Evolutionary conservation across 1,284 basidiomycete species (phyloP).

Genomic region (Athelia psychrophila): DNA sequence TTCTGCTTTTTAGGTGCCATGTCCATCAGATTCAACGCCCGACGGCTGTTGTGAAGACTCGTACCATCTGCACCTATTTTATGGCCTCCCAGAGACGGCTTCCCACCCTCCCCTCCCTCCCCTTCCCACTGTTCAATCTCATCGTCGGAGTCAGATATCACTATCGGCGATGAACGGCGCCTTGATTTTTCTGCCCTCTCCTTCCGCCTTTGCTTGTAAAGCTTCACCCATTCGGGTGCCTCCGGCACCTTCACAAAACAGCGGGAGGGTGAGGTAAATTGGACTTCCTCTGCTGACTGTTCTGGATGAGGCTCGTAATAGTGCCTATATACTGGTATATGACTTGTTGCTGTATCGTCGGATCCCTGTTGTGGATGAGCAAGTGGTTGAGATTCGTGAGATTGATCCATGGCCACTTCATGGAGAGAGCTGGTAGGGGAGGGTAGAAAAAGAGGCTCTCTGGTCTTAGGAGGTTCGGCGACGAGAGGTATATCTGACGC

Average conservation of each 20-base stretch:
- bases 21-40: background rate
- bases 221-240: constrained; percentile 23
- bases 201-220: constrained; percentile 6
- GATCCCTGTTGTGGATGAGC: too few relatives aligned
- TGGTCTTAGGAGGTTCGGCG: background rate
- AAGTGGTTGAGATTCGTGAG: background rate
- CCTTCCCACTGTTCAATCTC: background rate
- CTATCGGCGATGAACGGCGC: background rate
- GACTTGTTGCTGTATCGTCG: background rate
- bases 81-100: background rate
- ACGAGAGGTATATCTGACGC: background rate
- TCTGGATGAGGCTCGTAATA: too few relatives aligned
- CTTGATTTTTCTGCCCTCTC: constrained; percentile 5
- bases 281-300: too few relatives aligned
- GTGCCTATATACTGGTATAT: too few relatives aligned
- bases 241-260: constrained; percentile 16
- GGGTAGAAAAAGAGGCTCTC: constrained; percentile 1
- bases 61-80: background rate
- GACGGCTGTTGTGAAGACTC: background rate
- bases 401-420: background rate
- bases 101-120: too few relatives aligned
- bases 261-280: too few relatives aligned
- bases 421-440: background rate
- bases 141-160: background rate
- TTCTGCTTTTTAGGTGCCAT: background rate